Percentiles rank a stretch among this genome's conserved stretches.
phyloP scores from a whole-genome alignment of 2,329 filamentous ascomycete genomes.

The Rugonectria rugulosa region DNA sequence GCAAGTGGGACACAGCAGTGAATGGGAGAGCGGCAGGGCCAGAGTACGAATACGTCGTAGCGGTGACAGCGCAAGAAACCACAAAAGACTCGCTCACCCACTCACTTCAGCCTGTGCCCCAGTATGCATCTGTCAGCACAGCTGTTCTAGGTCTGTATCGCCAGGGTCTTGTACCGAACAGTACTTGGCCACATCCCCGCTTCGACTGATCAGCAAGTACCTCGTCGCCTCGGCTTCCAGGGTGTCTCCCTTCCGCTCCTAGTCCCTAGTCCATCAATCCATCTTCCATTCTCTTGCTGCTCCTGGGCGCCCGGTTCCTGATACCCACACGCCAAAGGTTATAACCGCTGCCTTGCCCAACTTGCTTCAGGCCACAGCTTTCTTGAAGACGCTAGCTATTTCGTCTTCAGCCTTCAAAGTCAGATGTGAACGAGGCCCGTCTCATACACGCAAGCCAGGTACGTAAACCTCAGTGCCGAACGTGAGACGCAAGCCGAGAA shows the following conservation, averaged over 20 bases:
- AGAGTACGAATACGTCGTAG: conserved; percentile 24
- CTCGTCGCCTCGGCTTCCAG: background rate
- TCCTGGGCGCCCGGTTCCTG: background rate
- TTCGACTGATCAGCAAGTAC: conserved; percentile 2
- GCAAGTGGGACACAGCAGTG: background rate
- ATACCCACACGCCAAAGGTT: background rate
- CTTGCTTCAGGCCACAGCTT: background rate
- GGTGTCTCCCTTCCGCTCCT: background rate
- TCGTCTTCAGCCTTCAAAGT: background rate
- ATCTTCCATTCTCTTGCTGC: too few species aligned
- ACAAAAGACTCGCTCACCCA: background rate
- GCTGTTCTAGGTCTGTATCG: background rate
- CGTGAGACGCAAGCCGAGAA: too few species aligned
- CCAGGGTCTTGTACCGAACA: conserved; percentile 17
- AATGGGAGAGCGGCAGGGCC: conserved; percentile 4
- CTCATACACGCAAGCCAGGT: too few species aligned
- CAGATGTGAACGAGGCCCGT: too few species aligned
- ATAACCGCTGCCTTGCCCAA: background rate
- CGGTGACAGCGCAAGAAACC: conserved; percentile 11
- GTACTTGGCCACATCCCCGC: conserved; percentile 8
- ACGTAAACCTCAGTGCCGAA: background rate
- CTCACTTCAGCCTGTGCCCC: background rate
- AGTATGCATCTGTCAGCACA: background rate
- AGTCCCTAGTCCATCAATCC: too few species aligned
- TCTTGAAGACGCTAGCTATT: background rate